Conservation (phyloP, 1,284 basidiomycete genomes). For the Ustilago curta region DNA sequence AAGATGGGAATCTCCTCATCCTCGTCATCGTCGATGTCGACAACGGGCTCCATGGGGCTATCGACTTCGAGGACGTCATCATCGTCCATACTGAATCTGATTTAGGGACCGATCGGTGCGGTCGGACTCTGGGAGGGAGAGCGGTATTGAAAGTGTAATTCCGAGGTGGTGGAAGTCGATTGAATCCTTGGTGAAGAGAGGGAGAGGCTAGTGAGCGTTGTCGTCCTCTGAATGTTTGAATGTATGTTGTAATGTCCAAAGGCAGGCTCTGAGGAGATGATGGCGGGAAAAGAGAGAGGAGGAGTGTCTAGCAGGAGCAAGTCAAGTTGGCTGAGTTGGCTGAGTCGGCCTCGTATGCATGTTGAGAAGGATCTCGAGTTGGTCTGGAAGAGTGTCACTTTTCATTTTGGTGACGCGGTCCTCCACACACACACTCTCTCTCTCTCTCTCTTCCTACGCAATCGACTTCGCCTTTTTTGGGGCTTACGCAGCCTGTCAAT, state of each 20-base stretch:
- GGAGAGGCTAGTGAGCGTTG: background rate
- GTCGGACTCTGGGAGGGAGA: background rate
- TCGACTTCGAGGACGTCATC: slow-evolving; percentile 57
- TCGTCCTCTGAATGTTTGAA: background rate
- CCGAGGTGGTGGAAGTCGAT: background rate
- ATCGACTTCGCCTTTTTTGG: background rate
- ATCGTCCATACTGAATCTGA: slow-evolving; percentile 40
- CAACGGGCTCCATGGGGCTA: slow-evolving; percentile 55
- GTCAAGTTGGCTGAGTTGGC: no score
- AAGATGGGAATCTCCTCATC: slow-evolving; percentile 48
- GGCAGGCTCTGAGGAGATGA: background rate
- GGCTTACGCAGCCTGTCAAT: background rate
- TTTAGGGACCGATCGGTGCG: background rate
- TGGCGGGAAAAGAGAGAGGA: background rate
- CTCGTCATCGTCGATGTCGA: slow-evolving; percentile 53
- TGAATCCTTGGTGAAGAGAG: no score
- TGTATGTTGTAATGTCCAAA: background rate
- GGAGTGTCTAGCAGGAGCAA: background rate
- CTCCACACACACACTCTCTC: background rate
- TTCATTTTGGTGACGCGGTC: slow-evolving; percentile 19
- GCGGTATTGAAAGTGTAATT: background rate
- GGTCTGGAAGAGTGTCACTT: slow-evolving; percentile 14
- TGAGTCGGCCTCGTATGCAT: background rate
- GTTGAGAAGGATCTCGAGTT: slow-evolving; percentile 1
- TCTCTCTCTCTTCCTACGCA: slow-evolving; percentile 5